A percentile compares a stretch with the other conserved stretches of the same genome.
Evolutionary conservation across 2,329 filamentous ascomycete genomes (phyloP).

Genomic region (Plectosphaerella sp.): DNA sequence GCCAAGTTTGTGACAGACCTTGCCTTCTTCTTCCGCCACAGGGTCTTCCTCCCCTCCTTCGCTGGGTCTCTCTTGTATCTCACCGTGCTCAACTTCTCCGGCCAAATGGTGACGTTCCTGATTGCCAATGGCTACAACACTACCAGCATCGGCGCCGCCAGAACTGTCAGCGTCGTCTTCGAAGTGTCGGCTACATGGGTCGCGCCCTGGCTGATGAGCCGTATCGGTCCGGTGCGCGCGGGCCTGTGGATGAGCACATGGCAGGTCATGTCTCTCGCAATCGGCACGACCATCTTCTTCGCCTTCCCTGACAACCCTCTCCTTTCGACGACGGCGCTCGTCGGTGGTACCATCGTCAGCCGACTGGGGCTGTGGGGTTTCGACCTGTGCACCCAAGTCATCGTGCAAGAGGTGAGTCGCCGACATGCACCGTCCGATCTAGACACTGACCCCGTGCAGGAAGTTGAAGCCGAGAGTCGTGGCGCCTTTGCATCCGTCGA

Average conservation of each 20-base stretch:
- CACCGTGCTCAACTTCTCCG: conserved; percentile 45
- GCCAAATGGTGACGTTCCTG: conserved; percentile 56
- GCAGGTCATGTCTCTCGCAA: conserved; percentile 49
- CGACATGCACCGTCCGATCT: neutral
- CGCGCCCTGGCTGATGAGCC: conserved; percentile 42
- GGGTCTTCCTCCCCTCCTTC: conserved; percentile 51
- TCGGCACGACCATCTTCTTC: conserved; percentile 19
- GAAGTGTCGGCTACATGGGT: conserved; percentile 53
- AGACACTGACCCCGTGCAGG: conserved; percentile 27
- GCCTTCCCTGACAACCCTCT: conserved; percentile 16
- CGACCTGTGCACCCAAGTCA: conserved; percentile 54
- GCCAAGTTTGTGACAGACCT: conserved; percentile 17
- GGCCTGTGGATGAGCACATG: conserved; percentile 63
- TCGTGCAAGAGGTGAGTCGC: conserved; percentile 53
- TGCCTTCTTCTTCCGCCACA: conserved; percentile 39
- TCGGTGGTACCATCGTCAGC: conserved; percentile 48
- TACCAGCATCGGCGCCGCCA: conserved; percentile 38
- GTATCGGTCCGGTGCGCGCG: conserved; percentile 46
- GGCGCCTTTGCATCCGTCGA: conserved; percentile 67
- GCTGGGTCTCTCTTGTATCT: conserved; percentile 50
- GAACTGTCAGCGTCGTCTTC: conserved; percentile 39
- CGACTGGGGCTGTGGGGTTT: conserved; percentile 59
- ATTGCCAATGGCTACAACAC: conserved; percentile 40
- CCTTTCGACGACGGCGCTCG: conserved; percentile 41
- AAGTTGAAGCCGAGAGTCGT: conserved; percentile 50